phyloP scores from a whole-genome alignment of 148 eudicot genomes.

The Diospyros kaki region DNA sequence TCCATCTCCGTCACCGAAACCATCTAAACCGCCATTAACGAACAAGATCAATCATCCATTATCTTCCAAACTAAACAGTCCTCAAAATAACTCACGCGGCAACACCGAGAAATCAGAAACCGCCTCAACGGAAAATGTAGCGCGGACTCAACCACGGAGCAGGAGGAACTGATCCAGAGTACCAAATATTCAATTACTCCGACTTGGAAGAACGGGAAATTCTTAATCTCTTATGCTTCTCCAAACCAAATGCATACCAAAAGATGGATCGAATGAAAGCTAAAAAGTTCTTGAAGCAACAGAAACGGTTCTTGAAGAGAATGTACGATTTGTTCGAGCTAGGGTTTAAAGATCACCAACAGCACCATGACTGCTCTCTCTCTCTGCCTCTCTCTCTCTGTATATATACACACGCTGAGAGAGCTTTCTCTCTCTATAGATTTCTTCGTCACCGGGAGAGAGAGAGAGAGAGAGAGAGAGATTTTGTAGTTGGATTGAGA shows the following conservation, averaged over 20 bases:
- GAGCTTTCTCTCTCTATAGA: background rate
- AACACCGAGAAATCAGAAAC: background rate
- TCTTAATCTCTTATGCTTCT: background rate
- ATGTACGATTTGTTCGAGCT: constrained; percentile 12
- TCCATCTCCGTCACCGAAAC: constrained; percentile 43
- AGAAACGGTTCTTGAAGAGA: constrained; percentile 2
- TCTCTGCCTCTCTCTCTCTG: too few relatives aligned
- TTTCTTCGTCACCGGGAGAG: background rate
- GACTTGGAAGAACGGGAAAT: background rate
- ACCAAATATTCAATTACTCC: background rate
- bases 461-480: constrained; percentile 13
- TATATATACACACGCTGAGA: background rate
- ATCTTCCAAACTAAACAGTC: background rate
- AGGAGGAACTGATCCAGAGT: background rate
- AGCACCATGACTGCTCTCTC: too few relatives aligned
- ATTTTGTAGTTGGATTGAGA: background rate
- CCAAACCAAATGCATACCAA: background rate
- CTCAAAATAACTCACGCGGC: background rate
- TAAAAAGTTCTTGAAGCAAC: constrained; percentile 11
- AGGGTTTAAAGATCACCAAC: constrained; percentile 56
- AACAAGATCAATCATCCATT: constrained; percentile 1
- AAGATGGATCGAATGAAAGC: background rate
- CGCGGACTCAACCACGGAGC: background rate
- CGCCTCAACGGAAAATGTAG: background rate
- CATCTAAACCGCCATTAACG: constrained; percentile 14